Evolutionary conservation across 441 rosid genomes (phyloP).

Genomic region (Pelargonium australe): DNA sequence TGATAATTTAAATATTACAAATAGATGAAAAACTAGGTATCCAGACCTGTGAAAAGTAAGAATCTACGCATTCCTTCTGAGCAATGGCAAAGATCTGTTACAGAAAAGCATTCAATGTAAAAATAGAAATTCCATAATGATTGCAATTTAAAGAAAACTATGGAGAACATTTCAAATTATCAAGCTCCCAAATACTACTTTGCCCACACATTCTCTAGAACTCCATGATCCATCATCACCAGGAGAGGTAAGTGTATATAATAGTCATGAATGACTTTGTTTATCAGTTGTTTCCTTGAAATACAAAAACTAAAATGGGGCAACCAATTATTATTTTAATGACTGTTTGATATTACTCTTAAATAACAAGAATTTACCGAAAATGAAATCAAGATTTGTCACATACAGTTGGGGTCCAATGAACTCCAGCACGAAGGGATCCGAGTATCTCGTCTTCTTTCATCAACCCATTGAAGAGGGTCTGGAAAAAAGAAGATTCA

Average conservation of each 20-base stretch:
- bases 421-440: constrained; percentile 91
- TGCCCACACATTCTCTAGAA: background rate
- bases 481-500: constrained; percentile 81
- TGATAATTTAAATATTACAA: constrained; percentile 14
- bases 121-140: constrained; percentile 8
- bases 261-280: background rate
- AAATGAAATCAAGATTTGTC: constrained; percentile 18
- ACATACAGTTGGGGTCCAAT: constrained; percentile 94
- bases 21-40: constrained; percentile 11
- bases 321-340: no score
- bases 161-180: background rate
- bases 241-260: background rate
- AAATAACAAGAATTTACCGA: background rate
- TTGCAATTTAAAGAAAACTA: background rate
- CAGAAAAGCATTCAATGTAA: constrained; percentile 18
- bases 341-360: no score
- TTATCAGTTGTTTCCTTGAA: background rate
- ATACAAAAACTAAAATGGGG: background rate
- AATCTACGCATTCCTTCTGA: constrained; percentile 87
- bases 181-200: background rate
- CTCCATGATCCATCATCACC: background rate
- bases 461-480: constrained; percentile 66
- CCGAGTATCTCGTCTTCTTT: constrained; percentile 87
- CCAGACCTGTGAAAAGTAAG: constrained; percentile 86
- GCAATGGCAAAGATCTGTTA: constrained; percentile 83